Evolutionary conservation across 345 rosid species (phyloP).

Genomic region (Hypericum androsaemum): DNA sequence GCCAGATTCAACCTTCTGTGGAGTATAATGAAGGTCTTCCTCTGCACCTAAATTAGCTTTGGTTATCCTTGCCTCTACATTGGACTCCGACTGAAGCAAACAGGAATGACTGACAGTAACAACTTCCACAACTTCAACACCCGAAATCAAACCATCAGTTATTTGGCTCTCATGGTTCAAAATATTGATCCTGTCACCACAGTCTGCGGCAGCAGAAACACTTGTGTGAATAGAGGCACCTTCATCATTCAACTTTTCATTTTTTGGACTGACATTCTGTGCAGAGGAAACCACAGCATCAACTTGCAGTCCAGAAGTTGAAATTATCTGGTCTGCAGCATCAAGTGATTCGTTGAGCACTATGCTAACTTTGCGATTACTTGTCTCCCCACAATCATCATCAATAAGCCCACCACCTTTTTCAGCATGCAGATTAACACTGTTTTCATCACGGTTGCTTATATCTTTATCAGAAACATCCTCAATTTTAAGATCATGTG

Average conservation of each 20-base stretch:
- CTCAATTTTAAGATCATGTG: slow-evolving; percentile 22
- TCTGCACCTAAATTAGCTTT: too few species aligned
- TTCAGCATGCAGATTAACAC: slow-evolving; percentile 15
- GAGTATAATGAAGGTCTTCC: too few species aligned
- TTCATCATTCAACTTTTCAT: slow-evolving; percentile 25
- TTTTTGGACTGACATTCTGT: slow-evolving; percentile 16
- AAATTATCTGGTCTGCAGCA: slow-evolving; percentile 25
- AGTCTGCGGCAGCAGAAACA: slow-evolving; percentile 16
- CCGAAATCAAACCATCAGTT: too few species aligned
- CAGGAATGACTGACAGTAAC: too few species aligned
- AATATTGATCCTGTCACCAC: background rate
- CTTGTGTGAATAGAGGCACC: slow-evolving; percentile 15
- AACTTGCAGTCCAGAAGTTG: slow-evolving; percentile 30
- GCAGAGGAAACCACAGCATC: slow-evolving; percentile 16
- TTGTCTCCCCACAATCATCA: slow-evolving; percentile 10
- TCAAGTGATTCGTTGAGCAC: slow-evolving; percentile 21
- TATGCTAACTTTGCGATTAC: slow-evolving; percentile 21
- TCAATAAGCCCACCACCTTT: slow-evolving; percentile 13
- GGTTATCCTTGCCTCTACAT: too few species aligned
- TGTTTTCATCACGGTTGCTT: slow-evolving; percentile 18
- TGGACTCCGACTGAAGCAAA: too few species aligned
- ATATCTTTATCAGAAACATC: slow-evolving; percentile 27
- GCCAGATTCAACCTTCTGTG: too few species aligned
- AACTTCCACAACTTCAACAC: too few species aligned
- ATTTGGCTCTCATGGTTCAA: too few species aligned